Evolutionary conservation across 2,329 filamentous ascomycete genomes (phyloP), one percentile per base, ranked within the genome.

Genomic region (Drechslerella dactyloides): DNA sequence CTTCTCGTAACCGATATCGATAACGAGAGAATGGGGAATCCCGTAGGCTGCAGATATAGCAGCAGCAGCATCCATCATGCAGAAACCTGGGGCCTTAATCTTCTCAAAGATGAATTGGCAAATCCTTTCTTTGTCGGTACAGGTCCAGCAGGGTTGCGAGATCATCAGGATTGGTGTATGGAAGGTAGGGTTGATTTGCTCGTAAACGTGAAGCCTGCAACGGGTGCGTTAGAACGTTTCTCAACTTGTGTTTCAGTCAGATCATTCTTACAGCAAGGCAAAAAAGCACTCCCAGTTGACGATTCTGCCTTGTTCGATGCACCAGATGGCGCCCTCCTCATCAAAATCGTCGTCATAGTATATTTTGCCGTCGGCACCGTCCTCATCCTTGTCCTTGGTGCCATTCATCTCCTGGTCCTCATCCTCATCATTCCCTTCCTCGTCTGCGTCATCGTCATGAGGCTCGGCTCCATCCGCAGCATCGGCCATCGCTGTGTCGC

Each of bases 51-150:
- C 89, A 66, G 83, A 89, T 0, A 91, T 90, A 24, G 94, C 93
- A 52, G 96, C 82, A 1, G 91, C 93, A 76, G 91, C 89, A 80
- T 97, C 90, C 82, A 99, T 89, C 74, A 97, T 84, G 76, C 90
- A 93, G 57, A 99, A 89, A 0, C 91, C 92, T 0, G 94, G 94
- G 0, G 91, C 94, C 82, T 93, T 94, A 78, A 96, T 96, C 81
- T 94, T 96, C 81, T 99, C 94, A 77, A 99, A 99, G 74, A 97
- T 87, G 82, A 96, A 99, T 74, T 94, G 91, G 13, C 93, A 90
- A 75, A 99, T 88, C 42, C 85, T 86, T 80, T 97, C 93, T 78
- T 89, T 89, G 79, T 97, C 92, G 73, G 89, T 88, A 7, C 90
- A 87, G 2, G 91, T 92, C 93, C 94, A 99, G 75, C 88, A 89